These are phyloP conservation scores for Phaffia tasmanica DNA, from an alignment of 768 basidiomycete species.

Conservation along the genomic window DNA sequence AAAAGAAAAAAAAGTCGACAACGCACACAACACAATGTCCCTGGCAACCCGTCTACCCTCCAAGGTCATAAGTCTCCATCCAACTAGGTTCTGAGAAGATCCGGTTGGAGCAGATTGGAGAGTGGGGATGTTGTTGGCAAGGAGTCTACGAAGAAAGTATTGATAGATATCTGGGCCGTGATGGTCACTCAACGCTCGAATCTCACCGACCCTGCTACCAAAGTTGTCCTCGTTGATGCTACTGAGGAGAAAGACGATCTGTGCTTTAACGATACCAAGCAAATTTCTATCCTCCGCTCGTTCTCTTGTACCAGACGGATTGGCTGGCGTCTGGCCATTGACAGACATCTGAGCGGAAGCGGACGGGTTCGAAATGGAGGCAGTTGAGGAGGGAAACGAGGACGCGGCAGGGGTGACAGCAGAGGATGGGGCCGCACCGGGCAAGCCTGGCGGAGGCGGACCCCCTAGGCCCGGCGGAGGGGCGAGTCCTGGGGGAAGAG, in stretches of 20 bases:
- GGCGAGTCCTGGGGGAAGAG: slow-evolving; percentile 25
- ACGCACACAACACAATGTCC: slow-evolving; percentile 34
- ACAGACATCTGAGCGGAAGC: no score
- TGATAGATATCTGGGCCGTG: slow-evolving; percentile 95
- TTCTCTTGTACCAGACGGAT: background rate
- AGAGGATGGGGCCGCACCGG: slow-evolving; percentile 12
- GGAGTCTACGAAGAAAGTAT: slow-evolving; percentile 92
- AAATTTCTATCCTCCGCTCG: slow-evolving; percentile 4
- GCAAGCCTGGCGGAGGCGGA: slow-evolving; percentile 21
- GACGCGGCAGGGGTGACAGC: slow-evolving; percentile 1
- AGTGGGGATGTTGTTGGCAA: slow-evolving; percentile 57
- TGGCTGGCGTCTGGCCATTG: background rate
- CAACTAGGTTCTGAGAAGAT: slow-evolving; percentile 44
- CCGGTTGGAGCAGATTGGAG: slow-evolving; percentile 49
- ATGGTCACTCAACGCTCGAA: slow-evolving; percentile 85
- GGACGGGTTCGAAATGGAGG: background rate
- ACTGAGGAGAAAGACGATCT: slow-evolving; percentile 93
- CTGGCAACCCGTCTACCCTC: slow-evolving; percentile 35
- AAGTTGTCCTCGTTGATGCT: slow-evolving; percentile 96
- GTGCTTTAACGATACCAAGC: slow-evolving; percentile 44
- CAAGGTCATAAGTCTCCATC: slow-evolving; percentile 36
- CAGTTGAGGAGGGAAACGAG: background rate
- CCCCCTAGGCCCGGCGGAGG: slow-evolving; percentile 21
- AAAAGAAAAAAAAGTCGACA: slow-evolving; percentile 29
- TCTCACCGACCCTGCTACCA: slow-evolving; percentile 84